These are phyloP conservation scores for Globisporangium barbulae DNA, from an alignment of 352 stramenopile species.

Conservation along the genomic window DNA sequence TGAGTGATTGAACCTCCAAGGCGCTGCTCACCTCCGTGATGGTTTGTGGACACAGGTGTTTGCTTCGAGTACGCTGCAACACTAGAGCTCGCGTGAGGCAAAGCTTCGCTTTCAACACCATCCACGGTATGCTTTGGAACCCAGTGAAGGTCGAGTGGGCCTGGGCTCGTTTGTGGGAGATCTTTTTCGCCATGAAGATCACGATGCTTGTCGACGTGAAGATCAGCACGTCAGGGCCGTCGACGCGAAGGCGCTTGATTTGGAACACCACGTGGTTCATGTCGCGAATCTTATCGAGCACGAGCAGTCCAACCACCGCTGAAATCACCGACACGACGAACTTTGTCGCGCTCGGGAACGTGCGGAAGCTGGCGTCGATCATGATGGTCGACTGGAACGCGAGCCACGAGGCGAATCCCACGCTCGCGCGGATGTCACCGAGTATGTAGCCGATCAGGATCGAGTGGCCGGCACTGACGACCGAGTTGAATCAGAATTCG, in stretches of 20 bases:
- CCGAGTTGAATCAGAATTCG: constrained; percentile 1
- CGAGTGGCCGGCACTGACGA: not conserved
- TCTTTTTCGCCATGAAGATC: not conserved
- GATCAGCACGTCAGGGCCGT: not conserved
- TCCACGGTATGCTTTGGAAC: not conserved
- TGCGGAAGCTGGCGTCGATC: not conserved
- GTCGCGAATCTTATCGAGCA: not conserved
- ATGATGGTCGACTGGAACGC: not conserved
- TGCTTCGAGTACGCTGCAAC: not conserved
- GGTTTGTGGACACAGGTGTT: not conserved
- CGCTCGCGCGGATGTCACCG: not conserved
- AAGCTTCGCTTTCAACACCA: not conserved
- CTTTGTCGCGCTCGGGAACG: not conserved
- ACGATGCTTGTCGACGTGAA: not conserved
- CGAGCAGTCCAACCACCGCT: not conserved
- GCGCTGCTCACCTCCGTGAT: not conserved
- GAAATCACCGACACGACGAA: not conserved
- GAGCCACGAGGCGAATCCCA: not conserved
- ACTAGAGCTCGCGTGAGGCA: not conserved
- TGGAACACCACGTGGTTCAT: not conserved
- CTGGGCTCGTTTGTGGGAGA: not conserved
- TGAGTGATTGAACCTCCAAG: not conserved
- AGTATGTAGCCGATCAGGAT: not conserved
- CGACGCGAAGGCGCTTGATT: not conserved
- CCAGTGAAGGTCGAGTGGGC: not conserved